Conservation (phyloP, 305 asterid genomes). For the Solanum hybrid region DNA sequence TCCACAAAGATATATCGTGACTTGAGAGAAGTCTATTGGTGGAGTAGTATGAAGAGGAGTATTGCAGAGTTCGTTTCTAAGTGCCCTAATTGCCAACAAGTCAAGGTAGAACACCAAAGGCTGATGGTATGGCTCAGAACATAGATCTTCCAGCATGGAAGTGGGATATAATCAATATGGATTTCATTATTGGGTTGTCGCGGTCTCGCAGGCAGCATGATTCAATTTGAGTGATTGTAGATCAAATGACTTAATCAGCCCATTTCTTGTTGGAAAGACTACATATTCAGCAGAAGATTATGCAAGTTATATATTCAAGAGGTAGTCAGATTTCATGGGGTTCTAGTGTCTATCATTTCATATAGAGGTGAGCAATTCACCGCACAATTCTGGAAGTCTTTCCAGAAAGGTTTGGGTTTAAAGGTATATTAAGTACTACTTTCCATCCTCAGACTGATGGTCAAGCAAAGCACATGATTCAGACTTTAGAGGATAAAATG, state of each 20-base stretch:
- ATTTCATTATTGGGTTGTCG: neutral
- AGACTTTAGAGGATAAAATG: neutral
- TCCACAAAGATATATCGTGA: neutral
- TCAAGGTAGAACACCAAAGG: neutral
- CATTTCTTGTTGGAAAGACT: neutral
- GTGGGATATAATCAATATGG: neutral
- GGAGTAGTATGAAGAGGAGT: neutral
- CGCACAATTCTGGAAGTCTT: neutral
- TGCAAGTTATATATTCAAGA: neutral
- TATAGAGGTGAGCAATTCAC: neutral
- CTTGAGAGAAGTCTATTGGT: neutral
- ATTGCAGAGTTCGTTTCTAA: neutral
- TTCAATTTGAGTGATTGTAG: neutral
- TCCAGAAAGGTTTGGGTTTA: neutral
- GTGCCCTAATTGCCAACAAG: neutral
- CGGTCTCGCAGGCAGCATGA: neutral
- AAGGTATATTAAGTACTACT: neutral
- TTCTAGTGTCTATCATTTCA: neutral
- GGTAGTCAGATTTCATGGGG: neutral
- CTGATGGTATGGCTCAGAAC: neutral
- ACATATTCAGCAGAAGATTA: neutral
- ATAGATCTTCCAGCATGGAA: neutral
- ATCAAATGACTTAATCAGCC: neutral
- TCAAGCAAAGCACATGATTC: neutral
- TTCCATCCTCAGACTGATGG: neutral